Base-by-base conservation (phyloP, 2,329 filamentous ascomycete genomes). In the Cladosporium colombiae region DNA sequence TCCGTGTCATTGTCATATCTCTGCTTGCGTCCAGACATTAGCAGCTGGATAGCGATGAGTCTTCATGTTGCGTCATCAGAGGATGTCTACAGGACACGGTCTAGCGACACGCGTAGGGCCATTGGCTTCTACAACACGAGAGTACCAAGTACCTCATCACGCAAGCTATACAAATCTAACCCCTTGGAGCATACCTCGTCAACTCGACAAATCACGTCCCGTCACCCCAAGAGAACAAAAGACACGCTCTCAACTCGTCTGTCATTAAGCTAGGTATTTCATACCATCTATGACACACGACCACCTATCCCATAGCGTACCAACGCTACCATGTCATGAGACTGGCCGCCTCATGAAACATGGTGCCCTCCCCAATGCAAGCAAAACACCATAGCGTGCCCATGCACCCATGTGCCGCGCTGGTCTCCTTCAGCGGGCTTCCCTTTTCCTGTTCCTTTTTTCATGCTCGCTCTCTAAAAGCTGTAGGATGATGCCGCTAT, bases 401-500 rank as follows among this genome's bases (percentile, higher is more conserved):
- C n/a, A 2, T 46, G n/a, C n/a, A 18, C 40, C 40, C n/a, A 2
- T 46, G 8, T 46, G 52, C 52, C 52, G 52, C 52, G 52, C 52
- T 55, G 52, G n/a, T 46, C n/a, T 55, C 31, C 29, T 29, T 33
- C 52, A 55, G 52, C 52, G 52, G 52, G 52, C 52, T 21, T 31
- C 40, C 40, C 13, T 46, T 46, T 21, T 11, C n/a, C 7, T 46
- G 21, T 46, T 46, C 40, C 40, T 2, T n/a, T 44, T 21, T 23
- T 11, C 6, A 5, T 21, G 40, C 40, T 46, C 40, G 40, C 40
- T 46, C 8, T 21, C 40, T n/a, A 46, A 11, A 10, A 21, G 1
- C 3, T 46, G n/a, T 13, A 21, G n/a, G n/a, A 46, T 5, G 40
- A 46, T 46, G n/a, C n/a, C 23, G 10, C 3, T 46, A 13, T 46